Base-by-base conservation (phyloP, 441 rosid species). In the Hypseocharis bilobata region DNA sequence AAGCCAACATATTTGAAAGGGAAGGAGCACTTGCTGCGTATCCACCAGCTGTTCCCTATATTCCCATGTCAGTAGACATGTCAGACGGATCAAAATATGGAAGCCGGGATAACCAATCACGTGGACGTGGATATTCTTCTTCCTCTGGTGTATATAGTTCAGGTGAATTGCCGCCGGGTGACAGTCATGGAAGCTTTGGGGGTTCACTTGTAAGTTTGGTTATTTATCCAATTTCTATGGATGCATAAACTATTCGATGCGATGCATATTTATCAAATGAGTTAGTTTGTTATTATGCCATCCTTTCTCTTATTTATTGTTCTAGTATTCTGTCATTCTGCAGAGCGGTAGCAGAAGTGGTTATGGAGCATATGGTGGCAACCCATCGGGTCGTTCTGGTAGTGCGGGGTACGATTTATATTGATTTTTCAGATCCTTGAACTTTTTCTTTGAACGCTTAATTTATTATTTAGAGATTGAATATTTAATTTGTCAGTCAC, bases 1-100 rank as follows among this genome's bases (percentile, higher is more conserved):
- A 97, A 76, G 96, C 94, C 52, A 94, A 94, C 66, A 60, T 84
- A 63, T 94, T 91, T 79, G 96, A 91, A 57, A 75, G 94, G 78
- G 99, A 91, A 77, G 86, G 92, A 68, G 86, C 91, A 61, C 75
- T 81, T 75, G 81, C 96, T 72, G 60, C 84, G 34, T 72, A 88
- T 51, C 72, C 88, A 66, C 99, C 96, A 19, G 93, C 90, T 70
- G 76, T 89, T 60, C 96, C 97, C 0, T 93, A 88, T 69, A 86
- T 87, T 72, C 93, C 95, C 25, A 80, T 88, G 72, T n/a, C n/a
- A n/a, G 70, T 84, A 23, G 93, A 88, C 63, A 75, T 71, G 55
- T 69, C 78, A 45, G 84, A 80, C 69, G 78, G 75, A 57, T 66
- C 81, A 14, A 77, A 61, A 70, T 80, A 80, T 28, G 85, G 82